Conservation (phyloP, 805 yeast species). For the Myxozyma vanderwaltii region DNA sequence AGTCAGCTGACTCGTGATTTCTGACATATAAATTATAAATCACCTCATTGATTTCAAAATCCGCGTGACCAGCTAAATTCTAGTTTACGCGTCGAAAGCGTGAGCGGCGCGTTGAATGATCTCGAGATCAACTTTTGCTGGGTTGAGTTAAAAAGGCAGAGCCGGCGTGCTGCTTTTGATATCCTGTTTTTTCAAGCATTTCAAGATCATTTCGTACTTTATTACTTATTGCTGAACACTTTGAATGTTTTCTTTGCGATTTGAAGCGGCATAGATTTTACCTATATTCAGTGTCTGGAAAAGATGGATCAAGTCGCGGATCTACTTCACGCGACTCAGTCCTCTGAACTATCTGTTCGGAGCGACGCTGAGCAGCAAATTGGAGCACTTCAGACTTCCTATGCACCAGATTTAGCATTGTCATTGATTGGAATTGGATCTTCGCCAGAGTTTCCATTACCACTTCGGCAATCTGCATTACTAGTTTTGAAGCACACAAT, state of each 20-base stretch:
- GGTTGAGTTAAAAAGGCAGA: too few species aligned
- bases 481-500: conserved; percentile 21
- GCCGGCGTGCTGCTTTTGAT: too few species aligned
- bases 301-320: conserved; percentile 14
- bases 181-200: too few species aligned
- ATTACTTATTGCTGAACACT: too few species aligned
- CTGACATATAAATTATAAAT: too few species aligned
- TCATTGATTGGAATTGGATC: conserved; percentile 17
- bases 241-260: too few species aligned
- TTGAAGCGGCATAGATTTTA: background rate
- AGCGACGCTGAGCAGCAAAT: conserved; percentile 21
- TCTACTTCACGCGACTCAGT: conserved; percentile 25
- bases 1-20: background rate
- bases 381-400: conserved; percentile 6
- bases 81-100: background rate
- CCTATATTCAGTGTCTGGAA: background rate
- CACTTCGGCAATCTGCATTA: conserved; percentile 28
- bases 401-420: conserved; percentile 14
- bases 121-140: too few species aligned
- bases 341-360: conserved; percentile 22
- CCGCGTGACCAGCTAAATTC: too few species aligned
- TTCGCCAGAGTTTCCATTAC: conserved; percentile 1
- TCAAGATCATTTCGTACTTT: too few species aligned
- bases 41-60: too few species aligned
- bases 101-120: too few species aligned